Evolutionary conservation across 2,329 filamentous ascomycete species (phyloP).

Genomic region (Neopestalotiopsis rosae): DNA sequence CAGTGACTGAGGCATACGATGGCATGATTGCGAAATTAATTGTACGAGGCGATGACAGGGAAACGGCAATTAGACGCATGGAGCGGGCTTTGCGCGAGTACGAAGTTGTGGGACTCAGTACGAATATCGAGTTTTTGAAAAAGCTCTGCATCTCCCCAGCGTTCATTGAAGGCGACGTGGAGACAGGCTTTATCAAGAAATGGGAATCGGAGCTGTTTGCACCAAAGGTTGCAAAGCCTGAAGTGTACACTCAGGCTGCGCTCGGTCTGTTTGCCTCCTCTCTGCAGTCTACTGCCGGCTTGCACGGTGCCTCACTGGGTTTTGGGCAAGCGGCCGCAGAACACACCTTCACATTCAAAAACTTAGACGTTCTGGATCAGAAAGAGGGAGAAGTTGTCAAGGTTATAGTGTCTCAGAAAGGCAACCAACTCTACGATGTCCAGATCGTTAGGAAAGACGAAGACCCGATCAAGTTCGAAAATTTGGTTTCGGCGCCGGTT

Average conservation of each 20-base stretch:
- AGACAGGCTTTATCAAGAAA: conserved; percentile 96
- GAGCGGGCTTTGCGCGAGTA: conserved; percentile 83
- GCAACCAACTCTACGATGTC: conserved; percentile 52
- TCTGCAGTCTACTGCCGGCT: conserved; percentile 30
- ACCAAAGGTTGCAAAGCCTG: conserved; percentile 63
- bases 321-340: conserved; percentile 54
- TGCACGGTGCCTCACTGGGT: conserved; percentile 58
- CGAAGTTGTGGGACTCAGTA: conserved; percentile 89
- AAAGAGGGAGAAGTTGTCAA: conserved; percentile 68
- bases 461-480: conserved; percentile 47
- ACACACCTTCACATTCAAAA: conserved; percentile 57
- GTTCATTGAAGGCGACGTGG: conserved; percentile 86
- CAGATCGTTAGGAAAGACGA: conserved; percentile 48
- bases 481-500: conserved; percentile 48
- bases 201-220: conserved; percentile 81
- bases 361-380: conserved; percentile 66
- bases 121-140: conserved; percentile 97
- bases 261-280: conserved; percentile 70
- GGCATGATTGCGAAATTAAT: conserved; percentile 99
- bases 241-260: conserved; percentile 86
- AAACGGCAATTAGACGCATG: conserved; percentile 83
- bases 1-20: conserved; percentile 93
- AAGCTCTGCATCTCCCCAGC: conserved; percentile 79
- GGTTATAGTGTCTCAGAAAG: conserved; percentile 55
- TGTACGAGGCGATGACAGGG: conserved; percentile 78